Evolutionary conservation across 1,284 basidiomycete genomes (phyloP).

Genomic region (Cryptococcus sp.): DNA sequence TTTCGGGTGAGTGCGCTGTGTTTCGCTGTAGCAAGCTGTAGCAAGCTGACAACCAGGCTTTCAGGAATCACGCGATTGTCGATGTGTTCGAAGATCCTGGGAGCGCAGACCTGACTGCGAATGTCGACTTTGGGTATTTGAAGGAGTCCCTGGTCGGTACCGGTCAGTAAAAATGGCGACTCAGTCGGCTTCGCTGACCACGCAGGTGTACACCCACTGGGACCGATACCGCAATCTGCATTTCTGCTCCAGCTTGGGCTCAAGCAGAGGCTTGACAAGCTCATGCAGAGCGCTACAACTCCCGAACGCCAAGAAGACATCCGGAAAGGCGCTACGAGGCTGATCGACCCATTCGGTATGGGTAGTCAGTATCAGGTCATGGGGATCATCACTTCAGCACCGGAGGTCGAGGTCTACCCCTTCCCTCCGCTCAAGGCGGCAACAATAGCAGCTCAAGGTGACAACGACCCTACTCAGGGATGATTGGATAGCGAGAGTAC

Average conservation of each 20-base stretch:
- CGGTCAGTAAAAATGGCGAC: slow-evolving; percentile 52
- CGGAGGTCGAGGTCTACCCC: slow-evolving; percentile 41
- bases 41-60: slow-evolving; percentile 57
- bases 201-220: slow-evolving; percentile 51
- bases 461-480: too few species aligned
- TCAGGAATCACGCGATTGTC: slow-evolving; percentile 79
- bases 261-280: slow-evolving; percentile 55
- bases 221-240: slow-evolving; percentile 61
- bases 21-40: background rate
- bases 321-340: slow-evolving; percentile 48
- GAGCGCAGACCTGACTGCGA: slow-evolving; percentile 83
- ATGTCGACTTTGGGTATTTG: slow-evolving; percentile 91
- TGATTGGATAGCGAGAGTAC: too few species aligned
- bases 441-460: background rate
- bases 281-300: slow-evolving; percentile 52
- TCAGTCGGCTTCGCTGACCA: slow-evolving; percentile 5
- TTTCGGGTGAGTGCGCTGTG: slow-evolving; percentile 60
- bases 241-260: slow-evolving; percentile 72
- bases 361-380: slow-evolving; percentile 55
- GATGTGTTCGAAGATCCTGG: slow-evolving; percentile 82
- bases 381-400: slow-evolving; percentile 42
- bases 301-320: slow-evolving; percentile 52
- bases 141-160: slow-evolving; percentile 65
- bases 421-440: slow-evolving; percentile 20
- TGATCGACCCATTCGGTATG: slow-evolving; percentile 55